Base-by-base conservation (phyloP, 1,284 basidiomycete genomes). In the Leucoagaricus sp. region DNA sequence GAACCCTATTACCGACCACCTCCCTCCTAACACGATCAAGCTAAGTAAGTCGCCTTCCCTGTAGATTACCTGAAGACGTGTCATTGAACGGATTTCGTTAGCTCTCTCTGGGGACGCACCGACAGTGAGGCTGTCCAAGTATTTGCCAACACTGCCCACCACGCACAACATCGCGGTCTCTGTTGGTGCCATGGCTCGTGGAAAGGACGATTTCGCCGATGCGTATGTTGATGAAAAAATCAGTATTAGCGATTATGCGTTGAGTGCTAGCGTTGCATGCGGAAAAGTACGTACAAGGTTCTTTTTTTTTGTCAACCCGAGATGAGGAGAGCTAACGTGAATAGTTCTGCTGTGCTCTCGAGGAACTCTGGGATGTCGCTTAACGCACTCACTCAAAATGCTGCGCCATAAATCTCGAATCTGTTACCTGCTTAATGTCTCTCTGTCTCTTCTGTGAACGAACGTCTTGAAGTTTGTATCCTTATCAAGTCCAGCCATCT, bases 151-250 rank as follows among this genome's bases (percentile, higher is more conserved):
- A 0, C 56, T 79, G 2, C 96, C 96, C 0, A 82, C 89, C 58
- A 91, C 93, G 10, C 94, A 98, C 67, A 89, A 89, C 36, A 79
- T 99, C 58, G 95, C 94, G 12, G 93, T 99, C 52, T 98, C 98
- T 68, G 94, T 99, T 49, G 97, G 96, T 57, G 96, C 97, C 17
- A 98, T 98, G 95, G 95, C 95, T 2, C 81, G 95, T 61, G 95
- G 94, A 8, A 87, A 87, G 61, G 96, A 99, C 67, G 94, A 96
- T 75, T 99, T 99, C 77, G 96, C 97, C 10, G 97, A 99, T 73
- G 91, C 83, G n/a, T 74, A 93, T 61, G 93, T 98, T 0, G 96
- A 99, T 69, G 91, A 97, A 74, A 99, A 99, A 78, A 96, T 99
- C 67, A 87, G 92, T 60, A 95, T 99, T 73, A 95, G 92, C 66